Evolutionary conservation across 164 flowering plant genomes (phyloP).

Genomic region (Stephania cephalantha): DNA sequence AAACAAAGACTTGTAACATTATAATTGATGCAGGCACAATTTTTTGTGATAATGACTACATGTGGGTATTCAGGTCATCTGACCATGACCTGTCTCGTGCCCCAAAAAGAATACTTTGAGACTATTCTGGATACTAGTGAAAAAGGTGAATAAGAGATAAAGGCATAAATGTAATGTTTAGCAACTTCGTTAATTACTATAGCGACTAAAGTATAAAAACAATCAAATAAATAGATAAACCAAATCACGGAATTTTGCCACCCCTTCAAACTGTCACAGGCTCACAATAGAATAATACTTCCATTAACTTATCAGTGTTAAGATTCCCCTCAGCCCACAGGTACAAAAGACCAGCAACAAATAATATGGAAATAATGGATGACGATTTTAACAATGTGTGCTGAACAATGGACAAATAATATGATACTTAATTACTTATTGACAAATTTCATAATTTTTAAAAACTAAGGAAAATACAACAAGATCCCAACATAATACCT

Average conservation of each 20-base stretch:
- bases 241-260: background rate
- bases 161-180: no score
- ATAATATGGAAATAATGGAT: background rate
- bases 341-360: background rate
- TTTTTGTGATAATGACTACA: no score
- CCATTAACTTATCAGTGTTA: background rate
- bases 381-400: background rate
- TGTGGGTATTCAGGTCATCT: no score
- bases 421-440: background rate
- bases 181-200: no score
- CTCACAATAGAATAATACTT: background rate
- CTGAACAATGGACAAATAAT: background rate
- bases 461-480: background rate
- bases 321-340: background rate
- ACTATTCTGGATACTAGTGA: no score
- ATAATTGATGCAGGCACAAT: no score
- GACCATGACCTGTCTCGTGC: no score
- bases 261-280: background rate
- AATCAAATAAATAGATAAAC: background rate
- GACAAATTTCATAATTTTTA: background rate
- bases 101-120: no score
- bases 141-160: no score
- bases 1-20: no score
- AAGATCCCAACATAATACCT: conserved; percentile 40
- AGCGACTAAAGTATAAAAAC: no score